A percentile compares a stretch with the other conserved stretches of the same genome.
Conservation (phyloP, 495 filamentous ascomycete species). For the Cercophora samala region DNA sequence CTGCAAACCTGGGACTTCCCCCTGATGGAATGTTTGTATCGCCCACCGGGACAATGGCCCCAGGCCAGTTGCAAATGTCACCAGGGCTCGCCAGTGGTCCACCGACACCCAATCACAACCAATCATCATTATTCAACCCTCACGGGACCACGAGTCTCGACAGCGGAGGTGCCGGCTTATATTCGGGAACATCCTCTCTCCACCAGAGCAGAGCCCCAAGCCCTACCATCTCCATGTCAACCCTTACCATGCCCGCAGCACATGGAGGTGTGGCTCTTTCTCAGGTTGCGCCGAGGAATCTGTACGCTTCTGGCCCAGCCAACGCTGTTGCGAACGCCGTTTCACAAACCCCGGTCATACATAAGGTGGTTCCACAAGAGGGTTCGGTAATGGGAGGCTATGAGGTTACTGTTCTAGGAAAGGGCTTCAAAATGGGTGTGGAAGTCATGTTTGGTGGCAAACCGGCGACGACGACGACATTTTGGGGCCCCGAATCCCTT, state of each 20-base stretch:
- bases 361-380: conserved; percentile 73
- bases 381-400: conserved; percentile 78
- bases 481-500: conserved; percentile 76
- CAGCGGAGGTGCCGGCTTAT: not conserved
- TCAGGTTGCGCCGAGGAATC: not conserved
- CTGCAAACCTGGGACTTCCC: not conserved
- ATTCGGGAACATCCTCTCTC: not conserved
- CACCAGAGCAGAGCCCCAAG: conserved; percentile 1
- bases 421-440: conserved; percentile 72
- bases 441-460: conserved; percentile 83
- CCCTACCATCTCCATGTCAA: not conserved
- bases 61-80: not conserved
- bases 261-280: not conserved
- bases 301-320: not conserved
- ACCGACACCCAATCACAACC: conserved; percentile 4
- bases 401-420: conserved; percentile 80
- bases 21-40: not conserved
- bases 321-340: not conserved
- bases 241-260: not conserved
- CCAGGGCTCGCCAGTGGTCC: not conserved
- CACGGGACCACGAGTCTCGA: not conserved
- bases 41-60: not conserved
- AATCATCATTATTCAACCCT: not conserved
- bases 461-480: conserved; percentile 74
- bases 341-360: conserved; percentile 14